A percentile compares a stretch with the other conserved stretches of the same genome.
Conservation (phyloP, 2,329 filamentous ascomycete species). For the Biscogniauxia mediterranea region DNA sequence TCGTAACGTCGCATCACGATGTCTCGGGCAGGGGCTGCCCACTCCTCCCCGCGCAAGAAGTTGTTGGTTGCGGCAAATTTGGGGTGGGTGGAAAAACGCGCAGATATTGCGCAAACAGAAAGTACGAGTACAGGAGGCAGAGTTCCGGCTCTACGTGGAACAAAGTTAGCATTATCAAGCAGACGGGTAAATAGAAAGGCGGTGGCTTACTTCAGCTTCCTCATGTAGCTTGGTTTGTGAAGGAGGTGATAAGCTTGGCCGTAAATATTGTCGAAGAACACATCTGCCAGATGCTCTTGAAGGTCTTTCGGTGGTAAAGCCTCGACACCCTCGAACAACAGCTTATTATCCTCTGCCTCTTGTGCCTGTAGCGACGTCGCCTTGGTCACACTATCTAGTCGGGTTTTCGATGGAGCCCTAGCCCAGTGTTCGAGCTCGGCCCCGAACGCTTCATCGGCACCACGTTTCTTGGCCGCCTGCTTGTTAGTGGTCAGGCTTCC, state of each 20-base stretch:
- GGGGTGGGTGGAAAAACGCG: constrained; percentile 88
- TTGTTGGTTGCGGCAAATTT: constrained; percentile 72
- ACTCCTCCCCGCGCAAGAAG: constrained; percentile 86
- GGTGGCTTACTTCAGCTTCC: constrained; percentile 65
- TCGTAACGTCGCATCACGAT: constrained; percentile 88
- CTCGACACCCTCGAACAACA: constrained; percentile 79
- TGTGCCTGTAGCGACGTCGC: constrained; percentile 56
- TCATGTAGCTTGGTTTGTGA: constrained; percentile 97
- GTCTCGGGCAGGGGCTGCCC: constrained; percentile 82
- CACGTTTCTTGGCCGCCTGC: constrained; percentile 71
- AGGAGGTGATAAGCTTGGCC: constrained; percentile 92
- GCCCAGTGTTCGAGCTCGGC: constrained; percentile 81
- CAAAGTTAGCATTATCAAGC: constrained; percentile 26
- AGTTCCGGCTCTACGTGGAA: constrained; percentile 59
- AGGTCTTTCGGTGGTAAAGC: constrained; percentile 81
- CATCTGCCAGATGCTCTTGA: constrained; percentile 88
- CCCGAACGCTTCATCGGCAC: constrained; percentile 83
- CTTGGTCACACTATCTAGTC: constrained; percentile 45
- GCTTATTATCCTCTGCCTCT: constrained; percentile 70
- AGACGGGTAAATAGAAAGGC: constrained; percentile 5
- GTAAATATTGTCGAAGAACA: constrained; percentile 95
- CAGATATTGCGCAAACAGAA: constrained; percentile 94
- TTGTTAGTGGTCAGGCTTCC: constrained; percentile 51
- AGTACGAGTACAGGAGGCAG: constrained; percentile 87
- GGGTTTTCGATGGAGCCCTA: constrained; percentile 53